These are phyloP conservation scores for Microsporum canis DNA, from an alignment of 2,329 filamentous ascomycete species.

Conservation along the genomic window DNA sequence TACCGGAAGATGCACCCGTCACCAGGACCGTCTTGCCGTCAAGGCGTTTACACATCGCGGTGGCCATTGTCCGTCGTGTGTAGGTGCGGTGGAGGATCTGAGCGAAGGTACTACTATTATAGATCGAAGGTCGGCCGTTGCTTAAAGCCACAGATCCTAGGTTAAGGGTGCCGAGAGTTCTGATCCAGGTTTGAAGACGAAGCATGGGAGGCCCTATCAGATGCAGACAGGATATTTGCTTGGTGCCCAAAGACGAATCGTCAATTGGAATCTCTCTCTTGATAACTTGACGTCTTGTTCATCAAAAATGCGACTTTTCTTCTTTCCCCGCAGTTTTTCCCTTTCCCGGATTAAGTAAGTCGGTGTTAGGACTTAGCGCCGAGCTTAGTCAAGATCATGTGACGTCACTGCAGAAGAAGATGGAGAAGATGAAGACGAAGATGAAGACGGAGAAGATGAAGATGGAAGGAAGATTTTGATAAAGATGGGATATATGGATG, in stretches of 20 bases:
- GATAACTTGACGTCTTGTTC: neutral
- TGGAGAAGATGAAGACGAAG: neutral
- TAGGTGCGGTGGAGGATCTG: slow-evolving; percentile 12
- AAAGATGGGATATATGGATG: too few species aligned
- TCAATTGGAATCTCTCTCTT: neutral
- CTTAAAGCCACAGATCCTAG: neutral
- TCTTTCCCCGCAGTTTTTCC: neutral
- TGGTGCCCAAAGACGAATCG: neutral
- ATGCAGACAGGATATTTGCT: too few species aligned
- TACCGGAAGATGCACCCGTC: slow-evolving; percentile 87
- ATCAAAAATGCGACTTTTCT: neutral
- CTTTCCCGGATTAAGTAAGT: neutral
- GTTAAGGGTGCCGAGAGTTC: slow-evolving; percentile 5
- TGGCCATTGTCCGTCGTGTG: slow-evolving; percentile 44
- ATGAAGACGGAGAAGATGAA: neutral
- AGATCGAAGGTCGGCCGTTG: neutral
- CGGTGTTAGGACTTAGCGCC: neutral
- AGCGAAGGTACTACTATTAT: neutral
- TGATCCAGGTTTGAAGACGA: slow-evolving; percentile 6
- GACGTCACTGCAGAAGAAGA: neutral
- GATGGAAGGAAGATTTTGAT: neutral
- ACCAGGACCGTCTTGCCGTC: slow-evolving; percentile 85
- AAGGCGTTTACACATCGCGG: slow-evolving; percentile 69
- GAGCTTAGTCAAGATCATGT: neutral
- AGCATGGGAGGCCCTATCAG: slow-evolving; percentile 5